Evolutionary conservation across 768 basidiomycete species (phyloP).

Genomic region (Boletus patriciae): DNA sequence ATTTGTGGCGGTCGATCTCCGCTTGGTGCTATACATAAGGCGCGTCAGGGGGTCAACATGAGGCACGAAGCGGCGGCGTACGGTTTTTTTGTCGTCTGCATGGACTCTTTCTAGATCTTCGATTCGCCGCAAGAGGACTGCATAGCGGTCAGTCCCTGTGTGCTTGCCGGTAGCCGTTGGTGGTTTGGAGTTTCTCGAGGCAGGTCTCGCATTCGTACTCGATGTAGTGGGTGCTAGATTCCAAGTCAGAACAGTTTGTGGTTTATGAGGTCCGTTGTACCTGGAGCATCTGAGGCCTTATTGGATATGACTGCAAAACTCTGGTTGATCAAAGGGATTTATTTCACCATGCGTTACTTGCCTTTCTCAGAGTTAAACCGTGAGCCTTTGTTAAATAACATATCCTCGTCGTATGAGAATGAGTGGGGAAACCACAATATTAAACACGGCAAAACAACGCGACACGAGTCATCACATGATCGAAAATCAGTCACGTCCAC

Average conservation of each 20-base stretch:
- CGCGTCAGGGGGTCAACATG: neutral
- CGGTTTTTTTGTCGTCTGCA: conserved; percentile 63
- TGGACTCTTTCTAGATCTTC: conserved; percentile 65
- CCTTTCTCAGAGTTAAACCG: conserved; percentile 26
- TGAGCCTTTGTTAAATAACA: conserved; percentile 51
- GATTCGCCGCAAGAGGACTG: conserved; percentile 58
- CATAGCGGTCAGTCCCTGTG: conserved; percentile 46
- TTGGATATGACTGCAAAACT: conserved; percentile 26
- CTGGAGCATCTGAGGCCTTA: conserved; percentile 41
- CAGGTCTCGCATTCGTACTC: conserved; percentile 24
- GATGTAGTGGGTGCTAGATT: conserved; percentile 38
- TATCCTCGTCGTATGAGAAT: conserved; percentile 1
- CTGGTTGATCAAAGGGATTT: neutral
- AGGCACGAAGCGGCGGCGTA: conserved; percentile 31
- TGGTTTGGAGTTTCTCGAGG: conserved; percentile 28
- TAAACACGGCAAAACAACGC: conserved; percentile 25
- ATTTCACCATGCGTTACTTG: neutral
- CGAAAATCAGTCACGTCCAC: conserved; percentile 21
- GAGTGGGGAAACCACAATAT: conserved; percentile 5
- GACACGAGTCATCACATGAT: conserved; percentile 24
- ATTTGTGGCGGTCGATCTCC: conserved; percentile 59
- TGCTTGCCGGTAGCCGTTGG: conserved; percentile 19
- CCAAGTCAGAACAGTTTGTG: neutral
- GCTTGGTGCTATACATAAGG: conserved; percentile 48
- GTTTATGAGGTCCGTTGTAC: conserved; percentile 27